Evolutionary conservation across 2,329 filamentous ascomycete genomes (phyloP).

Genomic region (Aspergillus versicolor): DNA sequence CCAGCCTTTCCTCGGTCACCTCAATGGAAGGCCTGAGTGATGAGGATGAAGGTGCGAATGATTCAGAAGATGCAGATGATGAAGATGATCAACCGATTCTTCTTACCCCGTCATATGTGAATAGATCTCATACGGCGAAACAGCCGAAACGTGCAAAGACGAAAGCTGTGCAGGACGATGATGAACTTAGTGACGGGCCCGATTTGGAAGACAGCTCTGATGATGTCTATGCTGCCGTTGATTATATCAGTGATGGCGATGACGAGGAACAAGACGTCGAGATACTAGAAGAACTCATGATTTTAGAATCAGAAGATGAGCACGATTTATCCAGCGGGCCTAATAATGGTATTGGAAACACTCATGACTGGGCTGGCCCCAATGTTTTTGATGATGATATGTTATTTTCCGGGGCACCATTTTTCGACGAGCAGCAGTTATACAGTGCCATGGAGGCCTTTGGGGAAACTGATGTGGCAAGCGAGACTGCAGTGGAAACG

Average conservation of each 20-base stretch:
- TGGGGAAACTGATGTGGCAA: slow-evolving; percentile 36
- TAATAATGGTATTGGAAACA: slow-evolving; percentile 25
- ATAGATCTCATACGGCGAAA: slow-evolving; percentile 41
- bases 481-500: slow-evolving; percentile 40
- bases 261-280: slow-evolving; percentile 77
- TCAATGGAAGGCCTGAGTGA: slow-evolving; percentile 37
- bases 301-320: slow-evolving; percentile 52
- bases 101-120: slow-evolving; percentile 44
- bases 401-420: slow-evolving; percentile 40
- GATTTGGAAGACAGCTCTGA: slow-evolving; percentile 51
- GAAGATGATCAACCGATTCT: slow-evolving; percentile 44
- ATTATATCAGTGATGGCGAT: slow-evolving; percentile 76
- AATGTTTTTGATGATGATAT: slow-evolving; percentile 44
- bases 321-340: slow-evolving; percentile 24
- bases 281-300: slow-evolving; percentile 74
- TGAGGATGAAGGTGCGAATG: slow-evolving; percentile 37
- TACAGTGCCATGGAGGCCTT: slow-evolving; percentile 40
- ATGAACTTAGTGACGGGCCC: slow-evolving; percentile 30
- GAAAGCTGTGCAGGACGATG: slow-evolving; percentile 32
- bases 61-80: slow-evolving; percentile 43
- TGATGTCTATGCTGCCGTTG: slow-evolving; percentile 74
- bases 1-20: slow-evolving; percentile 39
- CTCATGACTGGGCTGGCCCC: slow-evolving; percentile 55
- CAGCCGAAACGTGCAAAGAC: slow-evolving; percentile 33
- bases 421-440: slow-evolving; percentile 45